Evolutionary conservation across 352 stramenopile genomes (phyloP).

Genomic region (Phytopythium aichiense): DNA sequence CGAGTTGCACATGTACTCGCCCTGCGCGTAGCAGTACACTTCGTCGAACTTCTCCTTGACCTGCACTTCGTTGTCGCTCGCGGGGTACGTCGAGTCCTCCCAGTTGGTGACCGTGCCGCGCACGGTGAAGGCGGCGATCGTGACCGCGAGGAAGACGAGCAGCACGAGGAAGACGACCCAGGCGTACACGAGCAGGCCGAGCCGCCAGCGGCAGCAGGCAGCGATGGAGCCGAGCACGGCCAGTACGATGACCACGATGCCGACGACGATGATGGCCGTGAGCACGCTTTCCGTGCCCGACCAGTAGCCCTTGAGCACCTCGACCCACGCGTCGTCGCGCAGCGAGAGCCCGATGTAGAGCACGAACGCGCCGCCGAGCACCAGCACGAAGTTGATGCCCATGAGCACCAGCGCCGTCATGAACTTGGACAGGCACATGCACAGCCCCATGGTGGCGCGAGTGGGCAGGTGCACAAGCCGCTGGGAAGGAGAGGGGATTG

Average conservation of each 20-base stretch:
- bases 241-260: constrained; percentile 49
- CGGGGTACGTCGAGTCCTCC: constrained; percentile 43
- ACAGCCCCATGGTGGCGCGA: constrained; percentile 18
- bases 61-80: constrained; percentile 32
- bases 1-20: constrained; percentile 64
- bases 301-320: constrained; percentile 59
- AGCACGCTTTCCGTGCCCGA: constrained; percentile 36
- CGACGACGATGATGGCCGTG: constrained; percentile 46
- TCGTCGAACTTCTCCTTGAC: constrained; percentile 64
- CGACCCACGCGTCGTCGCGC: constrained; percentile 45
- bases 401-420: constrained; percentile 44
- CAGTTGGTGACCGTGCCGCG: constrained; percentile 41
- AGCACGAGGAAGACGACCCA: constrained; percentile 46
- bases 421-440: constrained; percentile 22
- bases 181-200: constrained; percentile 55
- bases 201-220: constrained; percentile 51
- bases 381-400: constrained; percentile 55
- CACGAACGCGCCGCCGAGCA: constrained; percentile 51
- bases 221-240: constrained; percentile 53
- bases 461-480: too few relatives aligned
- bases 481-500: too few relatives aligned
- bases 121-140: constrained; percentile 41
- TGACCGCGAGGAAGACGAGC: constrained; percentile 43
- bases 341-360: constrained; percentile 43
- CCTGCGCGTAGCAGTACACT: constrained; percentile 72